A percentile compares a stretch with the other conserved stretches of the same genome.
Evolutionary conservation across 179 eudicot species (phyloP).

Genomic region (Sideroxylon spinosum): DNA sequence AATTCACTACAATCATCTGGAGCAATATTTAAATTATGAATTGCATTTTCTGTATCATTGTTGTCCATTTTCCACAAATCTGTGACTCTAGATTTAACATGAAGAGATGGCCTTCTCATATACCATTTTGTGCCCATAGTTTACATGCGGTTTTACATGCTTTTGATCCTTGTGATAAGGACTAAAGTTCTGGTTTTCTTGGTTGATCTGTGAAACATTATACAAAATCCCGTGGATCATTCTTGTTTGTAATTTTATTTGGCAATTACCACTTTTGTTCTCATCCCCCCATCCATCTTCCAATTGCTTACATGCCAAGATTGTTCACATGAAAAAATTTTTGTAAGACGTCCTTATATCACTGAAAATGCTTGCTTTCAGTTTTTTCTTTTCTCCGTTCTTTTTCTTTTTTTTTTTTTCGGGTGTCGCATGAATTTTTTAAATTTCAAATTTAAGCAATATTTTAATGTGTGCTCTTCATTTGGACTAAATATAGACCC

Average conservation of each 20-base stretch:
- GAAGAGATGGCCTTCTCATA: too few relatives aligned
- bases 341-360: neutral
- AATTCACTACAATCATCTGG: too few relatives aligned
- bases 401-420: neutral
- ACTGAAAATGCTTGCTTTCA: slow-evolving; percentile 1
- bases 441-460: neutral
- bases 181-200: too few relatives aligned
- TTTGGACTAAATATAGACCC: neutral
- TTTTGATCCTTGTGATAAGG: too few relatives aligned
- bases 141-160: too few relatives aligned
- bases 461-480: neutral
- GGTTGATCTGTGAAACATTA: neutral
- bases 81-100: too few relatives aligned
- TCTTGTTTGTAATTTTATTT: neutral
- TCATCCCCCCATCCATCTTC: neutral
- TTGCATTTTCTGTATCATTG: too few relatives aligned
- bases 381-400: neutral
- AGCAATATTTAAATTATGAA: too few relatives aligned
- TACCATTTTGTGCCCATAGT: too few relatives aligned
- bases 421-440: too few relatives aligned
- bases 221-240: neutral
- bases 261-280: neutral
- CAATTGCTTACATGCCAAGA: neutral
- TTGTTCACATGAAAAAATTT: neutral
- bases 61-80: too few relatives aligned